phyloP scores from a whole-genome alignment of 176 grass and related monocot genomes.

The Eleusine coracana region DNA sequence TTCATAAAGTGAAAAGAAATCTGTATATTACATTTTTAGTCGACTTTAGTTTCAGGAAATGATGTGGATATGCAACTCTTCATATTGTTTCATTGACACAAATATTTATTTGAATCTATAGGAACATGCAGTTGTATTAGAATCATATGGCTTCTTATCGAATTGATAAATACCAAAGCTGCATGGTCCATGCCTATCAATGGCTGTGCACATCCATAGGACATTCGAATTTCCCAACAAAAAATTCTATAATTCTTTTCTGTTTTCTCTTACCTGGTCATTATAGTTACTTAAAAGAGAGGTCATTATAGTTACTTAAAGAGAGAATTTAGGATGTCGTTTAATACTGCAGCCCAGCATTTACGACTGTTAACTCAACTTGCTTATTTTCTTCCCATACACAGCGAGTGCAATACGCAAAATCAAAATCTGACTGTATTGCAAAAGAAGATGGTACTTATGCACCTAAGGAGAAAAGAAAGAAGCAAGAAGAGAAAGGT shows the following conservation, averaged over 20 bases:
- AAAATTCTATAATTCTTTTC: too few species aligned
- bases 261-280: neutral
- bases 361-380: neutral
- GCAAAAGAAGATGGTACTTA: conserved; percentile 87
- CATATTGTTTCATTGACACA: neutral
- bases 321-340: neutral
- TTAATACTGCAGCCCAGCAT: neutral
- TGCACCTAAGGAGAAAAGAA: conserved; percentile 89
- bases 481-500: conserved; percentile 99
- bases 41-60: conserved; percentile 7
- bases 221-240: too few species aligned
- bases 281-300: too few species aligned
- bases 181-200: neutral
- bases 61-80: conserved; percentile 8
- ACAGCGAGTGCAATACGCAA: conserved; percentile 92
- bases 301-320: too few species aligned
- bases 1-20: neutral
- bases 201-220: conserved; percentile 5
- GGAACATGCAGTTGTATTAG: neutral
- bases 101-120: neutral
- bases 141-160: conserved; percentile 16
- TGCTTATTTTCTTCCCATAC: conserved; percentile 25
- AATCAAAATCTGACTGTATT: conserved; percentile 91
- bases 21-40: conserved; percentile 16
- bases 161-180: conserved; percentile 14